A percentile compares a stretch with the other conserved stretches of the same genome.
These are phyloP conservation scores for Yamadazyma aaseri DNA, from an alignment of 1,139 yeast species.

Conservation along the genomic window DNA sequence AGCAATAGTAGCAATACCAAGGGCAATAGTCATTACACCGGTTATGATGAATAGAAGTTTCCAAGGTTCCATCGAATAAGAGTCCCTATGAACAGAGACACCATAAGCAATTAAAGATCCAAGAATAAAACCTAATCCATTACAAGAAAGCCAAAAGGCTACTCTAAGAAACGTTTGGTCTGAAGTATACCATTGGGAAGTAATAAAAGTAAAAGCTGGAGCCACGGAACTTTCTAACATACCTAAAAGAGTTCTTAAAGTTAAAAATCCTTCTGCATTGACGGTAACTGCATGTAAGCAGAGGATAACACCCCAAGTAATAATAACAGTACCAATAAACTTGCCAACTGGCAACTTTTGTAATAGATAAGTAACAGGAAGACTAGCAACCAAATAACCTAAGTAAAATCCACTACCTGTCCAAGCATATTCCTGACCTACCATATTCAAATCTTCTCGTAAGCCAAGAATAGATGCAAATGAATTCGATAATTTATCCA, in stretches of 20 bases:
- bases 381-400: constrained; percentile 50
- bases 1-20: constrained; percentile 11
- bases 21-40: constrained; percentile 31
- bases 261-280: constrained; percentile 24
- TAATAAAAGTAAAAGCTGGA: constrained; percentile 55
- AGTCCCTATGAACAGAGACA: constrained; percentile 29
- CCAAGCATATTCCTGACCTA: constrained; percentile 36
- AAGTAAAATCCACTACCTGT: constrained; percentile 58
- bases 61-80: constrained; percentile 21
- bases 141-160: constrained; percentile 20
- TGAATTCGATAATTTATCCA: constrained; percentile 49
- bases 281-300: constrained; percentile 46
- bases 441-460: constrained; percentile 20
- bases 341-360: constrained; percentile 56
- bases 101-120: constrained; percentile 28
- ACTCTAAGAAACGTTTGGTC: constrained; percentile 21
- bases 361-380: constrained; percentile 50
- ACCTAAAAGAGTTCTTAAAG: constrained; percentile 39
- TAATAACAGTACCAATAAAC: constrained; percentile 40
- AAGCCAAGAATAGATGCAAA: constrained; percentile 27
- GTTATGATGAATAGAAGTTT: constrained; percentile 41
- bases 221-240: constrained; percentile 49
- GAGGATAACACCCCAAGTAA: constrained; percentile 51
- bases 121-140: constrained; percentile 21
- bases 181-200: constrained; percentile 22